Evolutionary conservation across 179 eudicot genomes (phyloP).

Genomic region (Camellia oleifera): DNA sequence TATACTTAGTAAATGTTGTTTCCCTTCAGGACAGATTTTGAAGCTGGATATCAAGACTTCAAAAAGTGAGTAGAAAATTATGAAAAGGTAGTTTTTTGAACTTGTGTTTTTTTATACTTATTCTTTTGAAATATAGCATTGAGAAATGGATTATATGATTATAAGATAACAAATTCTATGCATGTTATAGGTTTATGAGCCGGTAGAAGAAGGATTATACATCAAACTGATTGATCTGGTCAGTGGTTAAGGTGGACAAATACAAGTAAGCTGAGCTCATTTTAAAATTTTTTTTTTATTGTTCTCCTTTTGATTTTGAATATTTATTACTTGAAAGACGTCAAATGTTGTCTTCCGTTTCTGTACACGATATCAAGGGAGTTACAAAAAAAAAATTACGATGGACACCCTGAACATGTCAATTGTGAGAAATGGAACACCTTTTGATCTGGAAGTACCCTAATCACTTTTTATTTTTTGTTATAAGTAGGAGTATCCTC

Average conservation of each 20-base stretch:
- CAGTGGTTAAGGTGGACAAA: conserved; percentile 97
- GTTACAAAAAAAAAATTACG: background rate
- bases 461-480: background rate
- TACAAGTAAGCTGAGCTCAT: conserved; percentile 54
- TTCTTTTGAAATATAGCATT: background rate
- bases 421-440: background rate
- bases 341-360: conserved; percentile 4
- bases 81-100: conserved; percentile 59
- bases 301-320: background rate
- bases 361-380: background rate
- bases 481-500: background rate
- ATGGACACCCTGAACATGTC: background rate
- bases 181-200: conserved; percentile 74
- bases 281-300: background rate
- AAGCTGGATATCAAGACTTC: conserved; percentile 96
- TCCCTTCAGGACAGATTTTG: conserved; percentile 83
- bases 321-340: background rate
- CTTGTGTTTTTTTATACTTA: conserved; percentile 2
- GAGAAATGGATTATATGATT: background rate
- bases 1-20: conserved; percentile 19
- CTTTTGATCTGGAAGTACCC: background rate
- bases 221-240: conserved; percentile 99
- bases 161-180: conserved; percentile 4
- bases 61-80: conserved; percentile 83
- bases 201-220: conserved; percentile 96